phyloP scores from a whole-genome alignment of 306 rosid species.

The Cotoneaster glaucophyllus region DNA sequence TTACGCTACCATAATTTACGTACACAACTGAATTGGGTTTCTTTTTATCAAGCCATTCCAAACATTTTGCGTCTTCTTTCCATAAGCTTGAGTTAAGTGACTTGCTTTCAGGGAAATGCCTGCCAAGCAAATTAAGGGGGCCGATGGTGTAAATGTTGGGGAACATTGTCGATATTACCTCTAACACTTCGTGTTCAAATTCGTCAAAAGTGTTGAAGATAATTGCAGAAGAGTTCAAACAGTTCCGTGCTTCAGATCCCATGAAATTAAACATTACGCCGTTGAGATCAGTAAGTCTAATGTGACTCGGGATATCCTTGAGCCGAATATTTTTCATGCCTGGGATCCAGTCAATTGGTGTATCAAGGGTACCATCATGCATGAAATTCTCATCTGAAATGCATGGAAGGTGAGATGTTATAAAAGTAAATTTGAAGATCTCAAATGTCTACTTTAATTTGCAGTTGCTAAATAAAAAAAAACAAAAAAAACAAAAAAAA shows the following conservation, averaged over 20 bases:
- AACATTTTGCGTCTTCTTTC: slow-evolving; percentile 35
- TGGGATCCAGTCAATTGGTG: slow-evolving; percentile 30
- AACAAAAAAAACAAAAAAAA: too few species aligned
- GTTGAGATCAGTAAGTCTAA: slow-evolving; percentile 17
- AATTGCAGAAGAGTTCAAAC: slow-evolving; percentile 29
- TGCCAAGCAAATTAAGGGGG: slow-evolving; percentile 24
- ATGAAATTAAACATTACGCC: slow-evolving; percentile 32
- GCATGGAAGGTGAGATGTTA: background rate
- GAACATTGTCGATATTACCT: slow-evolving; percentile 25
- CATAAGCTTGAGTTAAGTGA: slow-evolving; percentile 29
- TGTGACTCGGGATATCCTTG: slow-evolving; percentile 38
- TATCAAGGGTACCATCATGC: slow-evolving; percentile 20
- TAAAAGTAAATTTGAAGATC: too few species aligned
- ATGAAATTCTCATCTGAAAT: slow-evolving; percentile 26
- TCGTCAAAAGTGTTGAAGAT: slow-evolving; percentile 30
- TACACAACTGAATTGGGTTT: slow-evolving; percentile 36
- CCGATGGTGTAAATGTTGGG: slow-evolving; percentile 42
- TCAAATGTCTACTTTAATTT: too few species aligned
- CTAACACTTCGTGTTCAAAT: slow-evolving; percentile 33
- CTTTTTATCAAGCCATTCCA: slow-evolving; percentile 31
- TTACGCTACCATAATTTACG: slow-evolving; percentile 36
- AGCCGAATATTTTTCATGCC: slow-evolving; percentile 36
- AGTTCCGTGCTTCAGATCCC: slow-evolving; percentile 24
- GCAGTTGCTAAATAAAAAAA: too few species aligned
- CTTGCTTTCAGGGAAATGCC: slow-evolving; percentile 15